Percentiles rank a stretch among this genome's conserved stretches.
Conservation (phyloP, 371 early-diverging fungal genomes). For the Lichtheimia ornata region DNA sequence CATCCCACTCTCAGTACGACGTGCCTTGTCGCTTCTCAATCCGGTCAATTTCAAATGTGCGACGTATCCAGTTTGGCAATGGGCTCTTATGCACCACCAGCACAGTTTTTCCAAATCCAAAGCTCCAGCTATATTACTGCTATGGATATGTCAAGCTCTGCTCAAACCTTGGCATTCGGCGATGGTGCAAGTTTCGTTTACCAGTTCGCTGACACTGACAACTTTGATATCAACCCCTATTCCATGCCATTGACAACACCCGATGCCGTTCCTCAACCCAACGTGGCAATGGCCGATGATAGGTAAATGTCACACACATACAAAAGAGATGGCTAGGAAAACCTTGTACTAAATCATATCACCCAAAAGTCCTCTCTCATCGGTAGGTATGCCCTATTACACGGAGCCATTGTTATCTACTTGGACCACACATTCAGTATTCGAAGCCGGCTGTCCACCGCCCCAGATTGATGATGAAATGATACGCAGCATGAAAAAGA, state of each 20-base stretch:
- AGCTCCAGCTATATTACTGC: conserved; percentile 64
- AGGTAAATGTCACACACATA: conserved; percentile 33
- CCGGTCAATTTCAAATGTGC: conserved; percentile 75
- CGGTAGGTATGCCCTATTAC: conserved; percentile 82
- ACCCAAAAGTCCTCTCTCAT: conserved; percentile 63
- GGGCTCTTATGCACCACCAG: conserved; percentile 50
- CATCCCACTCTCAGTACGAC: conserved; percentile 73
- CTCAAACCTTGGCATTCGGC: conserved; percentile 73
- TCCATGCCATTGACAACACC: conserved; percentile 68
- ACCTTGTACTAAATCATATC: background rate
- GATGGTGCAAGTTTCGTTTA: conserved; percentile 70
- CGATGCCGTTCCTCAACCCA: conserved; percentile 49
- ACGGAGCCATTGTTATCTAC: conserved; percentile 72
- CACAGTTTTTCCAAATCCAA: conserved; percentile 73
- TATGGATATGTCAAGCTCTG: conserved; percentile 76
- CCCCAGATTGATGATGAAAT: conserved; percentile 74
- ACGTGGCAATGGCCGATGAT: conserved; percentile 57
- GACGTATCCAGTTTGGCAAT: conserved; percentile 63
- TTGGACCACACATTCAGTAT: conserved; percentile 67
- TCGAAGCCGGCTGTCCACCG: conserved; percentile 70
- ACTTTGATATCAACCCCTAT: conserved; percentile 66
- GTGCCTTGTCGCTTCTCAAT: conserved; percentile 68
- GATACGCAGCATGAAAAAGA: conserved; percentile 77
- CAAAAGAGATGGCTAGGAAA: background rate
- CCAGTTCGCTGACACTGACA: conserved; percentile 69